Percentiles rank a stretch among this genome's conserved stretches.
These are phyloP conservation scores for Zygotorulaspora sp. DNA, from an alignment of 805 yeast species.

Conservation along the genomic window DNA sequence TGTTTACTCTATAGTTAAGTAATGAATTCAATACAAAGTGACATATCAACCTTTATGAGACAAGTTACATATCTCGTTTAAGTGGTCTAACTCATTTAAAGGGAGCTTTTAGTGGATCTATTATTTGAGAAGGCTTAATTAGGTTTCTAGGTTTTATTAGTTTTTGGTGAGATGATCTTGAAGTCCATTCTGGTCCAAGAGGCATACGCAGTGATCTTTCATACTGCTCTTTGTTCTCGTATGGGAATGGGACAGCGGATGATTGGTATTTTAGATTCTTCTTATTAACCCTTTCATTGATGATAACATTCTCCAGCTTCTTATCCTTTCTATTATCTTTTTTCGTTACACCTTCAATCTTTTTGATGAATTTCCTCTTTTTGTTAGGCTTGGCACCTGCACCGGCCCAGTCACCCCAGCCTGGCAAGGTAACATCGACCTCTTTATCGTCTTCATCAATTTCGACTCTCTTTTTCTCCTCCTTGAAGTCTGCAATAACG, in stretches of 20 bases:
- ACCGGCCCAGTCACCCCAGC: slow-evolving; percentile 99
- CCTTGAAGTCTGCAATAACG: slow-evolving; percentile 71
- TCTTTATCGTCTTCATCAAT: slow-evolving; percentile 84
- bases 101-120: slow-evolving; percentile 89
- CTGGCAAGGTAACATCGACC: slow-evolving; percentile 82
- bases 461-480: slow-evolving; percentile 63
- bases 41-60: no score
- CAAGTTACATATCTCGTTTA: no score
- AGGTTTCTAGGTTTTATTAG: slow-evolving; percentile 84
- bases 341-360: slow-evolving; percentile 69
- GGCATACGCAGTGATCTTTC: slow-evolving; percentile 93
- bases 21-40: slow-evolving; percentile 1
- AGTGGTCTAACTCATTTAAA: no score
- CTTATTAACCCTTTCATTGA: slow-evolving; percentile 82
- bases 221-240: slow-evolving; percentile 87
- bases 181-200: slow-evolving; percentile 95
- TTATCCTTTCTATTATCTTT: slow-evolving; percentile 74
- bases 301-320: slow-evolving; percentile 72
- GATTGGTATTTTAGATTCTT: slow-evolving; percentile 83
- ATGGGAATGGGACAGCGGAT: slow-evolving; percentile 90
- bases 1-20: not conserved
- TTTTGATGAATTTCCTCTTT: slow-evolving; percentile 62
- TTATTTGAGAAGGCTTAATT: slow-evolving; percentile 81
- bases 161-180: slow-evolving; percentile 80
- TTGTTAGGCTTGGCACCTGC: slow-evolving; percentile 43